These are phyloP conservation scores for Dendrocalamus latiflorus DNA, from an alignment of 202 grass and related monocot genomes.

Conservation along the genomic window DNA sequence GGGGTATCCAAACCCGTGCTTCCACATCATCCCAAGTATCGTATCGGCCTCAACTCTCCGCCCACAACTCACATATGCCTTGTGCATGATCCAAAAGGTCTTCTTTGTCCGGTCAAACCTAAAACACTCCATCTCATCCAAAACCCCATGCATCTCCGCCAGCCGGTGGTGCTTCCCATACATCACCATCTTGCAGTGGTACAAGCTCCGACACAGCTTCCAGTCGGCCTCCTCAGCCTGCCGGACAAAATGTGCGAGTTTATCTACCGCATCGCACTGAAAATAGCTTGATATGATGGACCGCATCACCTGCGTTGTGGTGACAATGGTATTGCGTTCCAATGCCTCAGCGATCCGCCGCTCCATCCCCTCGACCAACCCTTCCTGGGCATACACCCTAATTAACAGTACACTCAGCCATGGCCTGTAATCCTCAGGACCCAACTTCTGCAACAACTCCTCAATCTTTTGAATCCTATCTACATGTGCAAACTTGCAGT, in stretches of 20 bases:
- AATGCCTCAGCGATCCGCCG: constrained; percentile 57
- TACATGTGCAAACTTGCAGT: constrained; percentile 54
- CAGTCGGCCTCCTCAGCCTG: constrained; percentile 60
- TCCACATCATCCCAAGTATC: constrained; percentile 75
- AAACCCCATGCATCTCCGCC: constrained; percentile 64
- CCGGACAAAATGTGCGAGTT: constrained; percentile 54
- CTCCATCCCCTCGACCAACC: constrained; percentile 73
- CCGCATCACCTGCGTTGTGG: constrained; percentile 40
- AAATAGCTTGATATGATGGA: constrained; percentile 69
- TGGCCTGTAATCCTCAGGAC: constrained; percentile 58
- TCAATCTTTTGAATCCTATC: constrained; percentile 71
- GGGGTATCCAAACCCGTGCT: constrained; percentile 51
- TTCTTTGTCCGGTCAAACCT: constrained; percentile 53
- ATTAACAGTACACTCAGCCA: constrained; percentile 88
- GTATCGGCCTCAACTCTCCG: constrained; percentile 51
- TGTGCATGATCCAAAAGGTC: constrained; percentile 82
- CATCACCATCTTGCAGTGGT: constrained; percentile 95
- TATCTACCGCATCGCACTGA: constrained; percentile 46
- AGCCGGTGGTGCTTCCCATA: constrained; percentile 60
- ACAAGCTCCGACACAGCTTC: constrained; percentile 73
- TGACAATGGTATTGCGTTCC: constrained; percentile 48
- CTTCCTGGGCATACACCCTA: constrained; percentile 67
- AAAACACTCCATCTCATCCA: constrained; percentile 76
- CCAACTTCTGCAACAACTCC: constrained; percentile 52
- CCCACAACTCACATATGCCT: constrained; percentile 56